These are phyloP conservation scores for Pseudocercospora eumusae DNA, from an alignment of 2,329 filamentous ascomycete species.

Conservation along the genomic window DNA sequence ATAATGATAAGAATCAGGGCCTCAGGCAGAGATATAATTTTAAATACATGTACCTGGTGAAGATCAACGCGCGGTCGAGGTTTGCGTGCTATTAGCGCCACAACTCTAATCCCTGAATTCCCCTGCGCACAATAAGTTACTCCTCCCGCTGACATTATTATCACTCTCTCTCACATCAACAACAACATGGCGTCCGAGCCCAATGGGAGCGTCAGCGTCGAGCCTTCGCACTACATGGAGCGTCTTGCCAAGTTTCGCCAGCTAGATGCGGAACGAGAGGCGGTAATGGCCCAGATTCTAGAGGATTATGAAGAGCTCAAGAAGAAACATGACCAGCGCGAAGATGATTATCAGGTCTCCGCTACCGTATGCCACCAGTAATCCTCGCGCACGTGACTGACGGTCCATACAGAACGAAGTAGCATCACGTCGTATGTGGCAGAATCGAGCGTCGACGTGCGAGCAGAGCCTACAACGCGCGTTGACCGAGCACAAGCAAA, in stretches of 20 bases:
- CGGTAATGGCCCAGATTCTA: conserved; percentile 38
- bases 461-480: conserved; percentile 29
- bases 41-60: not conserved
- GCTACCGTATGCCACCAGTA: not conserved
- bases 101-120: not conserved
- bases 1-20: no score
- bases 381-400: conserved; percentile 26
- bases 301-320: conserved; percentile 39
- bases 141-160: not conserved
- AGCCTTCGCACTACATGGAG: conserved; percentile 22
- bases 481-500: conserved; percentile 31
- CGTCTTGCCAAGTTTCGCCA: conserved; percentile 39
- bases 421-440: conserved; percentile 40
- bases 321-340: conserved; percentile 34
- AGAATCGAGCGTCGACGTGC: conserved; percentile 32
- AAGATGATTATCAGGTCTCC: conserved; percentile 2
- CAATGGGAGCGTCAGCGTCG: conserved; percentile 20
- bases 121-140: no score
- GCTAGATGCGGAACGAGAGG: conserved; percentile 38
- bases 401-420: conserved; percentile 44
- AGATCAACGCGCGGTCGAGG: not conserved
- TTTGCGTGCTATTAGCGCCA: not conserved
- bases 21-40: no score
- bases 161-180: no score
- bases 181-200: not conserved